Conservation (phyloP, 192 early-diverging fungal genomes). For the Jimgerdemannia flammicorona region DNA sequence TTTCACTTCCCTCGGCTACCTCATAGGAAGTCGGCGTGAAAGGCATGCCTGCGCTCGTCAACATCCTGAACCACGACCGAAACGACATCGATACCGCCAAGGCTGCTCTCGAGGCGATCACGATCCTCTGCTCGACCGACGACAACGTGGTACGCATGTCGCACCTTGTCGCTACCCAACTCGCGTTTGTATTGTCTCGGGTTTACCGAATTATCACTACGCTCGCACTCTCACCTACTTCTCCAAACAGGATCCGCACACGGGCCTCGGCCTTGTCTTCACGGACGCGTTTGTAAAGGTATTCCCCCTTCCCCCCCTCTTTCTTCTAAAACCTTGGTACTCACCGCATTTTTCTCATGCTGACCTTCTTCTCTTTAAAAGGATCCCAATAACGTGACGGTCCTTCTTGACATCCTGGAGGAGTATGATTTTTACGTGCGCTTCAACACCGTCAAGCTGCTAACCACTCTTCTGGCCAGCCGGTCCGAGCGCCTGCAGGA, state of each 20-base stretch:
- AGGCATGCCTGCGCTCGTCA: constrained; percentile 68
- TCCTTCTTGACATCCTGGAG: constrained; percentile 83
- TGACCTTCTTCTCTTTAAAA: constrained; percentile 11
- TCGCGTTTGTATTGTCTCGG: neutral
- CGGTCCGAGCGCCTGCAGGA: constrained; percentile 67
- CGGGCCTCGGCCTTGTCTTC: constrained; percentile 21
- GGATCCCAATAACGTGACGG: constrained; percentile 66
- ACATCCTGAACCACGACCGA: constrained; percentile 71
- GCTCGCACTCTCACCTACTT: neutral
- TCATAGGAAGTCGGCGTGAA: constrained; percentile 81
- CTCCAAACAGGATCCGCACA: neutral
- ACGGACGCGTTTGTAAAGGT: constrained; percentile 40
- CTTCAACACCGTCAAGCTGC: constrained; percentile 86
- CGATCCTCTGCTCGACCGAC: constrained; percentile 61
- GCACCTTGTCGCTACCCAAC: neutral
- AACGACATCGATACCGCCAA: constrained; percentile 86
- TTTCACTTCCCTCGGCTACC: too few relatives aligned
- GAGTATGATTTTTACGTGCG: constrained; percentile 94
- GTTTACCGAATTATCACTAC: neutral
- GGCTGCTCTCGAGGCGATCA: constrained; percentile 86
- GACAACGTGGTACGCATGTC: constrained; percentile 9
- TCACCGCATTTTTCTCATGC: neutral
- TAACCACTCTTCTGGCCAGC: constrained; percentile 69
- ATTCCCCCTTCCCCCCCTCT: constrained; percentile 18
- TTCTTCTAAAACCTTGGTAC: neutral